Conservation (phyloP, 2,329 filamentous ascomycete genomes). For the Trichophyton benhamiae region DNA sequence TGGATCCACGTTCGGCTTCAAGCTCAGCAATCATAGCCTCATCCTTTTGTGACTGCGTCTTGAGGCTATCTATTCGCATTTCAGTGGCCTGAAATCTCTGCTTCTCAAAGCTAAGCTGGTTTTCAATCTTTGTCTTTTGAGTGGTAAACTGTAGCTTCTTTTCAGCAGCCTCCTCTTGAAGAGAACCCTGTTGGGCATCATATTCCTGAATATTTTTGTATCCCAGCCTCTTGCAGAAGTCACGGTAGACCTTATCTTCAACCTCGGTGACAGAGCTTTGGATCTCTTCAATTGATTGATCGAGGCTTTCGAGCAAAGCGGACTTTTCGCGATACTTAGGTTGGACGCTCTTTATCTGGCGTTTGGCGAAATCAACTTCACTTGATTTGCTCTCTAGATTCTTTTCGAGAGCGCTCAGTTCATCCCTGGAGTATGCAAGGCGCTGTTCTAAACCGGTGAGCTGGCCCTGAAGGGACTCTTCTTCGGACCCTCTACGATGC, state of each 20-base stretch:
- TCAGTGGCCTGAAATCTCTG: conserved; percentile 59
- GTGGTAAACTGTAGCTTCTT: conserved; percentile 77
- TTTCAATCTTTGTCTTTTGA: conserved; percentile 54
- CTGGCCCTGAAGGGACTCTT: conserved; percentile 71
- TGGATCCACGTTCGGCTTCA: conserved; percentile 57
- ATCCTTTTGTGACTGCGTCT: conserved; percentile 54
- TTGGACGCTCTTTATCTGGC: conserved; percentile 60
- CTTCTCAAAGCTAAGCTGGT: conserved; percentile 52
- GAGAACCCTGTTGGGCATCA: conserved; percentile 79
- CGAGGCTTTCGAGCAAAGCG: conserved; percentile 52
- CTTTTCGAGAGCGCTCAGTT: conserved; percentile 64
- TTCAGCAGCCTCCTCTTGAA: conserved; percentile 80
- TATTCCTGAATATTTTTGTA: conserved; percentile 87
- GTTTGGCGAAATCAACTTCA: conserved; percentile 61
- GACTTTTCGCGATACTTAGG: conserved; percentile 67
- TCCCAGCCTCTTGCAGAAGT: conserved; percentile 75
- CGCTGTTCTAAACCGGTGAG: conserved; percentile 68
- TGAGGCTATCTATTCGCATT: conserved; percentile 55
- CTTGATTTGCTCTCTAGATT: conserved; percentile 76
- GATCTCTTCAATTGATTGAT: conserved; percentile 43
- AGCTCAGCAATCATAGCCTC: conserved; percentile 58
- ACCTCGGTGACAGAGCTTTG: conserved; percentile 60
- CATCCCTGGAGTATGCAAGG: conserved; percentile 57
- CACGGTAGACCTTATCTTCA: conserved; percentile 75
- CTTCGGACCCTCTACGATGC: conserved; percentile 61